Base-by-base conservation (phyloP, 2,329 filamentous ascomycete genomes). In the Colletotrichum lentis region DNA sequence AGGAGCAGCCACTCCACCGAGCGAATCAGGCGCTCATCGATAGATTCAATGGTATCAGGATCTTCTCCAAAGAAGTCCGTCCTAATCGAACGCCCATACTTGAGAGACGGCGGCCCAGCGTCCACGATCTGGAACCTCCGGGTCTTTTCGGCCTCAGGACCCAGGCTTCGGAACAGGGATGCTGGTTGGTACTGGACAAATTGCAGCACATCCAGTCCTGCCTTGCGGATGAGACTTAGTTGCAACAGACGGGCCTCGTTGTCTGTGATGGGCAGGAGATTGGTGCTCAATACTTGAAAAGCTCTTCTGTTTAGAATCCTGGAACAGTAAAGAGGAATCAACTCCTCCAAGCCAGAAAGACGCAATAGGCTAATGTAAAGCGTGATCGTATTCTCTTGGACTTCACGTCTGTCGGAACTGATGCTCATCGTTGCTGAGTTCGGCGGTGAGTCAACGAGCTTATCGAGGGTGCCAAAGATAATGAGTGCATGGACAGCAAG, bases 291-390 rank as follows among this genome's bases (percentile, higher is more conserved):
- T 18, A 90, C 90, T 62, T 89, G 86, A 72, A 93, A 89, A 69
- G 86, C 85, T 70, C 90, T 85, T 14, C 87, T 82, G 7, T 84
- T 80, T 11, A 87, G 84, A 14, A 99, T 83, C 73, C 93, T 90
- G 10, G 93, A 93, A 70, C 92, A 94, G 77, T 99, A 99, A 0
- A 97, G 82, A 0, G 96, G 94, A 63, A 97, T 91, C 49, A 96
- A 81, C 70, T 95, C 90, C 67, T 91, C 88, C 62, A 96, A 87
- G 41, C 89, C 88, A 18, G 88, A 87, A 54, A 91, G 84, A 50
- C 92, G 88, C 44, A 99, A 81, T 69, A 91, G 90, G 73, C 91
- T 91, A 63, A 96, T 91, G 76, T 98, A 98, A 4, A 88, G 90
- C 1, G 91, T 88, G 60, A 97, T 83, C 54, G 95, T 88, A 73